Conservation (phyloP, 192 early-diverging fungal species). For the Phycomyces nitens region DNA sequence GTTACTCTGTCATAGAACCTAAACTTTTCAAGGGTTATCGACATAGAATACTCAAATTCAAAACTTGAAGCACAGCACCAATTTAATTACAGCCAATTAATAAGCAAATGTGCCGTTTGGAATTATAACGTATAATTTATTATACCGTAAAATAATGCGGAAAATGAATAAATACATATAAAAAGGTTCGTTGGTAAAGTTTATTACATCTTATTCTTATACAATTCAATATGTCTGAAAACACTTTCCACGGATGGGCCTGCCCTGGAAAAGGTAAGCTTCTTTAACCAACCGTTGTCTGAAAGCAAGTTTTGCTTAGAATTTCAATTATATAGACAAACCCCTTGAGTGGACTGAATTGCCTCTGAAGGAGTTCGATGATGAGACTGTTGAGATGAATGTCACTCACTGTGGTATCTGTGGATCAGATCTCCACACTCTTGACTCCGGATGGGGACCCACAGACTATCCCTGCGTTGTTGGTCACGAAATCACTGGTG, state of each 20-base stretch:
- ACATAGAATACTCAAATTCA: no score
- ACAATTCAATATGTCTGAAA: slow-evolving; percentile 10
- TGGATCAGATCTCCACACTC: slow-evolving; percentile 71
- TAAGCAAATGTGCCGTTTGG: no score
- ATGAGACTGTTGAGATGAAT: slow-evolving; percentile 46
- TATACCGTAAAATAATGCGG: no score
- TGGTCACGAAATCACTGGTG: slow-evolving; percentile 57
- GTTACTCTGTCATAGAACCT: no score
- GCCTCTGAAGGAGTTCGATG: slow-evolving; percentile 32
- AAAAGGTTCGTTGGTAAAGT: no score
- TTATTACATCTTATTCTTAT: background rate
- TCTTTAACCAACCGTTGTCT: background rate
- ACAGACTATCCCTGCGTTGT: slow-evolving; percentile 42
- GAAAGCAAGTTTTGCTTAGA: no score
- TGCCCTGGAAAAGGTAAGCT: slow-evolving; percentile 25
- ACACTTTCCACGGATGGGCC: slow-evolving; percentile 29
- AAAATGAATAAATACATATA: no score
- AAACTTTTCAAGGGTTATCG: no score
- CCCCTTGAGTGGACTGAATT: slow-evolving; percentile 27
- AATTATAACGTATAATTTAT: no score
- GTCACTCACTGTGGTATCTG: slow-evolving; percentile 72
- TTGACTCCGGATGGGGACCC: slow-evolving; percentile 39
- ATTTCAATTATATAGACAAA: background rate
- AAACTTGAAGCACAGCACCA: no score
- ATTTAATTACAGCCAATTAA: no score